These are phyloP conservation scores for Deuterostichococcus epilithicus DNA, from an alignment of 139 green algal species.

Conservation along the genomic window DNA sequence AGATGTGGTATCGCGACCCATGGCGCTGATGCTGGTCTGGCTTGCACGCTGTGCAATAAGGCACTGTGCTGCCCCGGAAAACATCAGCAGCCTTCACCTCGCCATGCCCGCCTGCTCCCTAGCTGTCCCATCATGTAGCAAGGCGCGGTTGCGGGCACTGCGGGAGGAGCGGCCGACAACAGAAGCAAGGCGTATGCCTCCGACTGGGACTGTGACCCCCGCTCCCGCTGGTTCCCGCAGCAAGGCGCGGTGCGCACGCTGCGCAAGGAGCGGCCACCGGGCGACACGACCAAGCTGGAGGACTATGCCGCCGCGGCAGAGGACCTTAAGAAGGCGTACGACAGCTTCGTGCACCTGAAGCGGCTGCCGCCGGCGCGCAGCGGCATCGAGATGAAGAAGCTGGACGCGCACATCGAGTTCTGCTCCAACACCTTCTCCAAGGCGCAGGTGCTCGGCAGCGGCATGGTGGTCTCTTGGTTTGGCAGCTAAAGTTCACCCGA, in stretches of 20 bases:
- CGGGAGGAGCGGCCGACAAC: not conserved
- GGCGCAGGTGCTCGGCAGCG: constrained; percentile 1
- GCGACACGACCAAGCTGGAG: constrained; percentile 39
- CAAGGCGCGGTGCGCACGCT: constrained; percentile 65
- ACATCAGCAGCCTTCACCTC: not conserved
- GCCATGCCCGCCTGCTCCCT: not conserved
- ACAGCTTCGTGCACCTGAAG: constrained; percentile 24
- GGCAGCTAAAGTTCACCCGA: not conserved
- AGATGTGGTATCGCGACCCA: too few relatives aligned
- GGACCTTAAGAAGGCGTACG: constrained; percentile 36
- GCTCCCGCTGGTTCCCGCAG: constrained; percentile 33
- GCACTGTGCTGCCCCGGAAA: not conserved
- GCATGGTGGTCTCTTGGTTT: not conserved
- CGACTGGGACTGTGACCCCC: not conserved
- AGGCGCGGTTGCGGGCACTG: not conserved
- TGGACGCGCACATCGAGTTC: constrained; percentile 60
- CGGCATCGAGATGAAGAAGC: constrained; percentile 46
- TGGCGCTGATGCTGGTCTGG: too few relatives aligned
- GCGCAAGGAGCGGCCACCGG: constrained; percentile 37
- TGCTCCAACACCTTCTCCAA: constrained; percentile 29
- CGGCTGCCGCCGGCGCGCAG: constrained; percentile 11
- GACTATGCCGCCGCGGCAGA: constrained; percentile 37
- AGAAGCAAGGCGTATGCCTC: not conserved
- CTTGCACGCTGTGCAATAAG: too few relatives aligned
- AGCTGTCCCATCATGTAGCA: not conserved